Conservation (phyloP, 345 rosid genomes). For the Kernera saxatilis region DNA sequence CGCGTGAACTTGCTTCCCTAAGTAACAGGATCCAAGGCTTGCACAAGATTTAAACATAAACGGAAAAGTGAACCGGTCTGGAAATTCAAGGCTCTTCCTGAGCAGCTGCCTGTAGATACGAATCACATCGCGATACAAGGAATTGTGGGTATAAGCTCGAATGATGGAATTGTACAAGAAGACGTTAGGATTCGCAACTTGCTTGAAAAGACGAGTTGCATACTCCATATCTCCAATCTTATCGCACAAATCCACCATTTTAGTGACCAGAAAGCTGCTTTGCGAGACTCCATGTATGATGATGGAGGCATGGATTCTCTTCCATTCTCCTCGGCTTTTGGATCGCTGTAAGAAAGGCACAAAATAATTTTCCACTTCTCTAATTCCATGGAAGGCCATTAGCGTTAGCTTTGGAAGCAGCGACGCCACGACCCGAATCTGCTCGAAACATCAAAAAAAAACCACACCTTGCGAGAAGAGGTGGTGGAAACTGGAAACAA, state of each 20-base stretch:
- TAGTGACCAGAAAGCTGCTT: constrained; percentile 48
- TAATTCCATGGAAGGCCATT: constrained; percentile 24
- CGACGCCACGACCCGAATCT: background rate
- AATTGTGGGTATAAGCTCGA: constrained; percentile 42
- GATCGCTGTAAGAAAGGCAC: constrained; percentile 39
- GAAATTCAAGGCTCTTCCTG: constrained; percentile 15
- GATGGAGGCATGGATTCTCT: constrained; percentile 40
- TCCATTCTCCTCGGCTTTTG: constrained; percentile 29
- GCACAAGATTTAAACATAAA: constrained; percentile 48
- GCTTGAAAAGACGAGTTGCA: constrained; percentile 38
- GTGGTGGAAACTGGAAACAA: background rate
- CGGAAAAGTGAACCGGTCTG: constrained; percentile 56
- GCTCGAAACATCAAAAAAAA: too few species aligned
- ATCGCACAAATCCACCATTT: constrained; percentile 49
- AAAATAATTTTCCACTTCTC: constrained; percentile 42
- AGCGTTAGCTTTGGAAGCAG: background rate
- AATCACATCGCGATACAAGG: constrained; percentile 25
- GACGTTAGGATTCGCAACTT: constrained; percentile 38
- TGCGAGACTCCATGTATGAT: constrained; percentile 39
- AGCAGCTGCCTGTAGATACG: constrained; percentile 38
- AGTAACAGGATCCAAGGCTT: constrained; percentile 22
- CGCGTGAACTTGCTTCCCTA: constrained; percentile 44
- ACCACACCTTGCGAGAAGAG: background rate
- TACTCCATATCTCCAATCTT: constrained; percentile 35
- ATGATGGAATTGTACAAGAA: constrained; percentile 53